Conservation (phyloP, 106 monocot genomes). For the Platanthera guangdongensis region DNA sequence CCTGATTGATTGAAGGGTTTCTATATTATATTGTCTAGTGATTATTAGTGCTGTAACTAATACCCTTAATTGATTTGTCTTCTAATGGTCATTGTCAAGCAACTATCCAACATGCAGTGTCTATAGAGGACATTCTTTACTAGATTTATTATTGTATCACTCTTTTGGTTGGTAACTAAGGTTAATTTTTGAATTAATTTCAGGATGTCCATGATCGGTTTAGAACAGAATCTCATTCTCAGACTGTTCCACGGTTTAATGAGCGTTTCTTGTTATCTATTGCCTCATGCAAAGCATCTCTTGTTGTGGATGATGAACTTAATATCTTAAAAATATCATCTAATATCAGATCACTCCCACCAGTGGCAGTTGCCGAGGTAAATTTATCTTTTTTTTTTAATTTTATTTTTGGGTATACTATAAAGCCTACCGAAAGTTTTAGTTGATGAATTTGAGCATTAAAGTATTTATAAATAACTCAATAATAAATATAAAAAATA, state of each 20-base stretch:
- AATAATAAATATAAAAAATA: too few species aligned
- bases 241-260: constrained; percentile 68
- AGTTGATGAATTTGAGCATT: too few species aligned
- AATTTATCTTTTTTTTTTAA: constrained; percentile 2
- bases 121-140: background rate
- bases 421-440: too few species aligned
- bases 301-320: constrained; percentile 96
- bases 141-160: background rate
- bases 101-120: background rate
- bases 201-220: constrained; percentile 99
- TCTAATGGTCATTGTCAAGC: background rate
- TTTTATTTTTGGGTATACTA: background rate
- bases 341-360: constrained; percentile 68
- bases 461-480: too few species aligned
- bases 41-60: background rate
- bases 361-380: constrained; percentile 61
- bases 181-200: constrained; percentile 11
- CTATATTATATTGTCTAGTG: background rate
- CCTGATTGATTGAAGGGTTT: background rate
- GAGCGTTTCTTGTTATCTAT: constrained; percentile 87
- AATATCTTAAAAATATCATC: constrained; percentile 94
- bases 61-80: background rate
- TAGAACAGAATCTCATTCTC: constrained; percentile 86
- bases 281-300: constrained; percentile 92
- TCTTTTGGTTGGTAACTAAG: background rate